A percentile compares a stretch with the other conserved stretches of the same genome.
These are phyloP conservation scores for Fusarium graminum DNA, from an alignment of 2,329 filamentous ascomycete species.

Conservation along the genomic window DNA sequence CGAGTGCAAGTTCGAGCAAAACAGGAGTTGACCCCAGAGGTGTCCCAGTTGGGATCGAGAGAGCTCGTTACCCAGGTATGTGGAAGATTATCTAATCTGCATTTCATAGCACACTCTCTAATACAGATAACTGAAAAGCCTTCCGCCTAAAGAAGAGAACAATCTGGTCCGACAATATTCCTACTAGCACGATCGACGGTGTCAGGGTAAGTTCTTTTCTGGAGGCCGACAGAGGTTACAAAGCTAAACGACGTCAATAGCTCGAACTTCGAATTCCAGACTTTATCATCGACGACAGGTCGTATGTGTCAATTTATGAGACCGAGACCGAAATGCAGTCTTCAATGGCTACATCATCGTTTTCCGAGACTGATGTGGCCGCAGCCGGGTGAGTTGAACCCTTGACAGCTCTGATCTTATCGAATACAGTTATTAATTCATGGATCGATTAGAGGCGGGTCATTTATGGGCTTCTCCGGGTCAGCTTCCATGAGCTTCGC, in stretches of 20 bases:
- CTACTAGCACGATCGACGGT: not conserved
- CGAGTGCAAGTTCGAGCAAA: not conserved
- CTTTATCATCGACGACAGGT: not conserved
- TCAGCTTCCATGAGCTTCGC: not conserved
- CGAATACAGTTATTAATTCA: too few species aligned
- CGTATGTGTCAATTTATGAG: not conserved
- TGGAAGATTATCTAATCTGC: not conserved
- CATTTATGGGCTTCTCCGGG: not conserved
- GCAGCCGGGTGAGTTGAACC: not conserved
- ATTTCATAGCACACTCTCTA: not conserved
- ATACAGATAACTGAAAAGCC: not conserved
- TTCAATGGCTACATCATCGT: not conserved
- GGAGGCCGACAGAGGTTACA: too few species aligned
- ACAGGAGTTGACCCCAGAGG: not conserved
- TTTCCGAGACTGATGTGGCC: not conserved
- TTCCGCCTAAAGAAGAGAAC: not conserved
- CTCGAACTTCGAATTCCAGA: not conserved
- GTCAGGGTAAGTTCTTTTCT: too few species aligned
- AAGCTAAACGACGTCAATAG: too few species aligned
- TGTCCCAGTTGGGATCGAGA: not conserved
- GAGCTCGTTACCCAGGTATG: not conserved
- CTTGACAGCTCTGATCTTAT: too few species aligned
- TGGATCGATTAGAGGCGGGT: not conserved
- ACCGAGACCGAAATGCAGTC: not conserved
- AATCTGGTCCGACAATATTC: not conserved